Percentiles rank a stretch among this genome's conserved stretches.
These are phyloP conservation scores for Boletus speciosus DNA, from an alignment of 768 basidiomycete genomes.

Conservation along the genomic window DNA sequence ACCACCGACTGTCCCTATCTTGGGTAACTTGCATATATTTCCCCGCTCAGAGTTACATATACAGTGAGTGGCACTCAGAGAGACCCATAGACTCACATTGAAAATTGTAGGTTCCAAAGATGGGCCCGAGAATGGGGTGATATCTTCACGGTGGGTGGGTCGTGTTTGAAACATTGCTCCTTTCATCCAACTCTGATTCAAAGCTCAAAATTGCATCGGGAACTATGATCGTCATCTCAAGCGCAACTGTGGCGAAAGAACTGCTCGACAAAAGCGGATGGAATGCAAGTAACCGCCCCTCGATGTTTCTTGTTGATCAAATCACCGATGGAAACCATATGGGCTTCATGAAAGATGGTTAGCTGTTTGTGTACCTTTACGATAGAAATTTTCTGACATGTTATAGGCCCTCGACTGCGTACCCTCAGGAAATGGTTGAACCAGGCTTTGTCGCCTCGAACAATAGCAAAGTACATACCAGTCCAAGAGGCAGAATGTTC, in stretches of 20 bases:
- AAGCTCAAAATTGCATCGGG: conserved; percentile 7
- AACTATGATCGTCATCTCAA: conserved; percentile 2
- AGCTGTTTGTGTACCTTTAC: neutral
- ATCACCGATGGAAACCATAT: conserved; percentile 7
- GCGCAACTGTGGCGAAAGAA: conserved; percentile 2
- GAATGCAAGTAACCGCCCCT: conserved; percentile 4
- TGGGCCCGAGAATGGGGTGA: conserved; percentile 9
- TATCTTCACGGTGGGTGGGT: neutral
- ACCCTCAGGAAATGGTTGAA: conserved; percentile 3
- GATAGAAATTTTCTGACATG: neutral
- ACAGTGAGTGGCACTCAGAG: neutral
- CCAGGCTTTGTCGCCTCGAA: neutral
- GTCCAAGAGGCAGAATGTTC: conserved; percentile 5
- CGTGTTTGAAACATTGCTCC: neutral
- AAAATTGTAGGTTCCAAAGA: neutral
- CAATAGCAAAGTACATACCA: neutral
- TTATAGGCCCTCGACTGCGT: conserved; percentile 1
- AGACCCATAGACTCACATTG: neutral
- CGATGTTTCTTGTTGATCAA: conserved; percentile 1
- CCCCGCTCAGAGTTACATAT: neutral
- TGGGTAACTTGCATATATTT: conserved; percentile 3
- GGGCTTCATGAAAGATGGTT: conserved; percentile 3
- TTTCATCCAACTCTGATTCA: neutral
- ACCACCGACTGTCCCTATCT: conserved; percentile 1
- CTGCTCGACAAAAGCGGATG: conserved; percentile 4